Conservation (phyloP, 805 yeast genomes). For the Metahyphopichia silvanorum region DNA sequence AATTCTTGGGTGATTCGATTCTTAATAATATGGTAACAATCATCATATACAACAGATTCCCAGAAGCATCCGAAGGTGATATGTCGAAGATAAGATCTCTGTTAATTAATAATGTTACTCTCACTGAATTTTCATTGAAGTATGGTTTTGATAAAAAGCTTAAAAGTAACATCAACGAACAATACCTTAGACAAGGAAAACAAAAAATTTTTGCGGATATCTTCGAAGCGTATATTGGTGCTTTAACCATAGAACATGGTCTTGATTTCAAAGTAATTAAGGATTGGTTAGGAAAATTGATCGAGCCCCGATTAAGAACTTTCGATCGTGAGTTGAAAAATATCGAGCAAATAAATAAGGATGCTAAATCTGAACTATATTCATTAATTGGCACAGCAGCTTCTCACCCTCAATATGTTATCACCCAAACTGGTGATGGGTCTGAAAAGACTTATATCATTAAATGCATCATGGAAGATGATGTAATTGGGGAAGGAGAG, state of each 20-base stretch:
- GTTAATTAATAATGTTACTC: constrained; percentile 68
- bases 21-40: constrained; percentile 69
- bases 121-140: constrained; percentile 64
- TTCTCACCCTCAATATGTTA: constrained; percentile 56
- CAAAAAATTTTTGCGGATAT: constrained; percentile 82
- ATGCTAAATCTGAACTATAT: constrained; percentile 78
- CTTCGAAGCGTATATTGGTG: constrained; percentile 94
- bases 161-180: constrained; percentile 47
- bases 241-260: constrained; percentile 58
- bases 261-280: constrained; percentile 47
- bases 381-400: constrained; percentile 76
- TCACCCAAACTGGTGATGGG: constrained; percentile 45
- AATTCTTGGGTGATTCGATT: constrained; percentile 87
- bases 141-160: constrained; percentile 66
- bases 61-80: constrained; percentile 76
- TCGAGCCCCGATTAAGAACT: constrained; percentile 41
- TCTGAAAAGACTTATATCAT: constrained; percentile 55
- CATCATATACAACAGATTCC: constrained; percentile 63
- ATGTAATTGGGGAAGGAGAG: constrained; percentile 66
- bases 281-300: constrained; percentile 54
- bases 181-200: constrained; percentile 46
- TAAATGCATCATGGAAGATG: constrained; percentile 62
- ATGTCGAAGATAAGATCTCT: constrained; percentile 67
- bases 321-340: constrained; percentile 30
- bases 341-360: constrained; percentile 45